Conservation (phyloP, 1,284 basidiomycete genomes). For the Naganishia sp. region DNA sequence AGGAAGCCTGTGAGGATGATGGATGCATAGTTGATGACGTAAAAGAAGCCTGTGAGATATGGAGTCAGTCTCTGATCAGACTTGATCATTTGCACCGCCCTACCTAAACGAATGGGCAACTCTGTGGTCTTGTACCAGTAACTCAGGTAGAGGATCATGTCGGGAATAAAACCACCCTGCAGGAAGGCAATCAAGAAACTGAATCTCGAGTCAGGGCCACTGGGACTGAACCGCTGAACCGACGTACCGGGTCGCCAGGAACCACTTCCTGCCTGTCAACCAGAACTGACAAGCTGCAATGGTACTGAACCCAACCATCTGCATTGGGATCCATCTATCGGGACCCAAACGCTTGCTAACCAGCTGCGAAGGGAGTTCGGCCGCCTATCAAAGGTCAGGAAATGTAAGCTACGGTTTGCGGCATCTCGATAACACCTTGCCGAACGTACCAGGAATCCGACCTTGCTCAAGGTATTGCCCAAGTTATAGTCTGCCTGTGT, state of each 20-base stretch:
- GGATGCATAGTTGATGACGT: conserved; percentile 26
- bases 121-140: conserved; percentile 71
- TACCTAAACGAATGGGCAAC: conserved; percentile 64
- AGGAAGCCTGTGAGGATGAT: conserved; percentile 60
- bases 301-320: conserved; percentile 50
- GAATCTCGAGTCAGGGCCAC: background rate
- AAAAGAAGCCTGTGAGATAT: background rate
- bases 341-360: conserved; percentile 70
- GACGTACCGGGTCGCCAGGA: conserved; percentile 56
- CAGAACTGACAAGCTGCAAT: conserved; percentile 67
- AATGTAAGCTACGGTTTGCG: background rate
- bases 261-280: conserved; percentile 61
- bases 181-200: conserved; percentile 54
- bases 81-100: conserved; percentile 1
- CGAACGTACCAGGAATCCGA: conserved; percentile 61
- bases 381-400: conserved; percentile 17
- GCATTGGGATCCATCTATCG: conserved; percentile 70
- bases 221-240: background rate
- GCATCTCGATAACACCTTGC: background rate
- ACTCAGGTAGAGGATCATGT: conserved; percentile 63
- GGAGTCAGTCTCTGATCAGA: background rate
- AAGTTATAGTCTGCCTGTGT: conserved; percentile 50
- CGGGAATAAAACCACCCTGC: conserved; percentile 30
- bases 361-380: conserved; percentile 64
- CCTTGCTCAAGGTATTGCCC: conserved; percentile 63